These are phyloP conservation scores for Davidsoniella australis DNA, from an alignment of 2,329 filamentous ascomycete species.

Conservation along the genomic window DNA sequence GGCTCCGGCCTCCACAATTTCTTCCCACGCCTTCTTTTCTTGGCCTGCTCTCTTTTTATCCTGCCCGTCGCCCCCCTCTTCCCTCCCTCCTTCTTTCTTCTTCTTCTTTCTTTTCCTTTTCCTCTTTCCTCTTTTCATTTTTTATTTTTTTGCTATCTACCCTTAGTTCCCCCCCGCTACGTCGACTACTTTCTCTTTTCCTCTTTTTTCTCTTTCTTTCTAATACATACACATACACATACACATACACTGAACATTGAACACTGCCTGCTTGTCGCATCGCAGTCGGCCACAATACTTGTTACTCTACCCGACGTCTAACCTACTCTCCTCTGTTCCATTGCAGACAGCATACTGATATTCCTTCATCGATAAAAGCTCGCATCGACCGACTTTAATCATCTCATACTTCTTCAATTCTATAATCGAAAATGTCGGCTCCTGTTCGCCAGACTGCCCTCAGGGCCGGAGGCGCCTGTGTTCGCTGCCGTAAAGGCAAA, in stretches of 20 bases:
- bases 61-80: slow-evolving; percentile 1
- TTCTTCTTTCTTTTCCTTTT: not conserved
- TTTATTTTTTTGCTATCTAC: not conserved
- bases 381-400: not conserved
- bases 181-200: not conserved
- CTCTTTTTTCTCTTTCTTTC: not conserved
- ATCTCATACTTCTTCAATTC: not conserved
- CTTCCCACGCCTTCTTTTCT: not conserved
- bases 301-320: too few relatives aligned
- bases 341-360: not conserved
- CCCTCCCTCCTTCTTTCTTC: not conserved
- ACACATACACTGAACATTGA: too few relatives aligned
- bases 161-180: not conserved
- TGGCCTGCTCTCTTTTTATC: slow-evolving; percentile 3
- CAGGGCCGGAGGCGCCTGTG: slow-evolving; percentile 42
- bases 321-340: not conserved
- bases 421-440: slow-evolving; percentile 25
- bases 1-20: slow-evolving; percentile 12
- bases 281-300: too few relatives aligned
- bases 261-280: too few relatives aligned
- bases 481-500: slow-evolving; percentile 47
- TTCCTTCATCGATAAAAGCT: too few relatives aligned
- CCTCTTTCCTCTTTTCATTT: not conserved
- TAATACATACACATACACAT: too few relatives aligned
- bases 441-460: slow-evolving; percentile 40